Evolutionary conservation across 257 asterid species (phyloP).

Genomic region (Ocimum tenuiflorum): DNA sequence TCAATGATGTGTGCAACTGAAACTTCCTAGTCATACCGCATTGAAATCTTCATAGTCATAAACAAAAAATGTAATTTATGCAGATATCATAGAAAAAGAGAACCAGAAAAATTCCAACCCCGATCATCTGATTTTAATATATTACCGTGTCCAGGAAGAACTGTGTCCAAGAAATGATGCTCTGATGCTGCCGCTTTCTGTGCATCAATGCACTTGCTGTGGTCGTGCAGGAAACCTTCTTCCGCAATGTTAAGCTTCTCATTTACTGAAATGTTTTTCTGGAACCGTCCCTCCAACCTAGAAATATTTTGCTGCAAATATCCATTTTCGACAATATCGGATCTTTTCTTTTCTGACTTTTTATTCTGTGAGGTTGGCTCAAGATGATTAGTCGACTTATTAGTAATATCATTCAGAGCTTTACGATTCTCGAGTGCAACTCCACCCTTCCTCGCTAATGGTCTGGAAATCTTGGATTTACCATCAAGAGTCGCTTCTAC

Average conservation of each 20-base stretch:
- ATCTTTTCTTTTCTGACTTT: constrained; percentile 27
- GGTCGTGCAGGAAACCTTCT: constrained; percentile 63
- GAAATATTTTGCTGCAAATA: constrained; percentile 20
- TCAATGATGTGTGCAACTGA: background rate
- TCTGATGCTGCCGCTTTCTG: constrained; percentile 25
- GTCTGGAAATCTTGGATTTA: constrained; percentile 37
- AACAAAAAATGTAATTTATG: background rate
- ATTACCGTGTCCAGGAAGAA: constrained; percentile 62
- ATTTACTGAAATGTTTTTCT: constrained; percentile 13
- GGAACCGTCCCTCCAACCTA: constrained; percentile 28
- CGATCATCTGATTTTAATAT: too few relatives aligned
- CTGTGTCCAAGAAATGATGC: constrained; percentile 40
- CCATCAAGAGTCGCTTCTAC: constrained; percentile 37
- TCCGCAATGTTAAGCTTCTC: constrained; percentile 39
- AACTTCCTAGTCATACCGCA: background rate
- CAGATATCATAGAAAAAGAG: background rate
- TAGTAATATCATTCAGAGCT: constrained; percentile 67
- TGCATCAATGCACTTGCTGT: constrained; percentile 55
- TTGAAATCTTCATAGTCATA: background rate
- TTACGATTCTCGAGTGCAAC: constrained; percentile 42
- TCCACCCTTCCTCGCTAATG: constrained; percentile 37
- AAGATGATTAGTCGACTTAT: constrained; percentile 36
- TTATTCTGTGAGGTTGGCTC: constrained; percentile 40
- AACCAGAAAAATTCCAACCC: background rate
- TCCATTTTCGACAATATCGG: constrained; percentile 29